These are phyloP conservation scores for Aspergillus kassunensis DNA, from an alignment of 495 filamentous ascomycete genomes.

Conservation along the genomic window DNA sequence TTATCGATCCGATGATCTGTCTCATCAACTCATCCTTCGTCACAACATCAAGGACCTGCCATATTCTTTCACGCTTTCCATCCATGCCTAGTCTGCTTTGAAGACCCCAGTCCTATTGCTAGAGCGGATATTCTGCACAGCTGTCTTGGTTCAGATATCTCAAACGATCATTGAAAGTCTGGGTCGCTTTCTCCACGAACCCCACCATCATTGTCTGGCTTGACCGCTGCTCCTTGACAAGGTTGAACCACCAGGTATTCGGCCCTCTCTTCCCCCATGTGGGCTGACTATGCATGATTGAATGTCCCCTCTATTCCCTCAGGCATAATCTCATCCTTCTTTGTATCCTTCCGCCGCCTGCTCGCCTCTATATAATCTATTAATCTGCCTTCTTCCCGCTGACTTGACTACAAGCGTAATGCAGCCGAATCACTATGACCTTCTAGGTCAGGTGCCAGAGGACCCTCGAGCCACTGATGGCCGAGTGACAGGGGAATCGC, in stretches of 20 bases:
- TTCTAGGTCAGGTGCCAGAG: conserved; percentile 40
- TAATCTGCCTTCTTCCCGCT: conserved; percentile 8
- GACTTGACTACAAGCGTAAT: conserved; percentile 18
- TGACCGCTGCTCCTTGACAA: conserved; percentile 6
- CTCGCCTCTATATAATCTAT: background rate
- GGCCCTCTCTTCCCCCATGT: conserved; percentile 1
- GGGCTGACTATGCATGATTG: conserved; percentile 5
- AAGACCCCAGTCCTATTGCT: background rate
- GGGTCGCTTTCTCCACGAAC: conserved; percentile 15
- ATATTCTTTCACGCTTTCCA: conserved; percentile 1
- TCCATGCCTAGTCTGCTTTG: background rate
- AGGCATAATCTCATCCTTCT: conserved; percentile 26
- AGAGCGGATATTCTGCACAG: background rate
- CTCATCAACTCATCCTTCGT: conserved; percentile 2
- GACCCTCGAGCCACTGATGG: conserved; percentile 34
- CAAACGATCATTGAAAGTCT: conserved; percentile 1
- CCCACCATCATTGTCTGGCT: conserved; percentile 11
- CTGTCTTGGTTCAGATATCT: background rate
- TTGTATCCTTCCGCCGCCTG: conserved; percentile 21
- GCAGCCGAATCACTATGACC: conserved; percentile 47
- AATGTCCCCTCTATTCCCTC: background rate
- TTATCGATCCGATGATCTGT: conserved; percentile 10
- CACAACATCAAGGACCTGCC: background rate
- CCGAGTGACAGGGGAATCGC: conserved; percentile 39
- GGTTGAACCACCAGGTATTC: conserved; percentile 8